Evolutionary conservation across 139 green algal genomes (phyloP).

Genomic region (Tetraselmis chui): DNA sequence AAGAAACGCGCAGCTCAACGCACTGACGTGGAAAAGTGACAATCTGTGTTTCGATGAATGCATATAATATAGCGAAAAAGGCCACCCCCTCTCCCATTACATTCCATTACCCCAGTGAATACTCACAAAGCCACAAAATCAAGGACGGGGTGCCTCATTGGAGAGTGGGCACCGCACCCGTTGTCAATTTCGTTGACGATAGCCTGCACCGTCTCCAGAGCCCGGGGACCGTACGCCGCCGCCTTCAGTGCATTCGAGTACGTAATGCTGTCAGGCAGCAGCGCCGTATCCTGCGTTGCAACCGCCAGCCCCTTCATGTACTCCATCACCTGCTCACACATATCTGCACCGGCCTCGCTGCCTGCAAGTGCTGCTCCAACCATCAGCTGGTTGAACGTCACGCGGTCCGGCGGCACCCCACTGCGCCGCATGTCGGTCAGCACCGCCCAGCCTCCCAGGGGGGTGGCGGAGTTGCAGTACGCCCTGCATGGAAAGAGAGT

Average conservation of each 20-base stretch:
- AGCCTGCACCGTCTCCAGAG: neutral
- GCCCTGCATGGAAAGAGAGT: too few species aligned
- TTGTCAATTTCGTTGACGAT: neutral
- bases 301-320: neutral
- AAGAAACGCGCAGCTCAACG: too few species aligned
- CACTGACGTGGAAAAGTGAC: too few species aligned
- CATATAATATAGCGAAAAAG: too few species aligned
- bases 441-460: neutral
- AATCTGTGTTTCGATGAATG: too few species aligned
- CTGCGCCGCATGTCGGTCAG: neutral
- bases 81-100: too few species aligned
- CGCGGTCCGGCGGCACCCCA: neutral
- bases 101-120: too few species aligned
- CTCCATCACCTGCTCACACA: neutral
- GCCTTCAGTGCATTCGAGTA: neutral
- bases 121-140: too few species aligned
- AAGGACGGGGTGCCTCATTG: neutral
- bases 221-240: neutral
- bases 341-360: neutral
- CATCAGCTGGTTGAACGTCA: neutral
- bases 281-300: neutral
- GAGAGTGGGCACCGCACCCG: neutral
- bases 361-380: neutral
- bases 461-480: neutral
- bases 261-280: neutral